Base-by-base conservation (phyloP, 2,329 filamentous ascomycete genomes). In the Xylariaceae sp. region DNA sequence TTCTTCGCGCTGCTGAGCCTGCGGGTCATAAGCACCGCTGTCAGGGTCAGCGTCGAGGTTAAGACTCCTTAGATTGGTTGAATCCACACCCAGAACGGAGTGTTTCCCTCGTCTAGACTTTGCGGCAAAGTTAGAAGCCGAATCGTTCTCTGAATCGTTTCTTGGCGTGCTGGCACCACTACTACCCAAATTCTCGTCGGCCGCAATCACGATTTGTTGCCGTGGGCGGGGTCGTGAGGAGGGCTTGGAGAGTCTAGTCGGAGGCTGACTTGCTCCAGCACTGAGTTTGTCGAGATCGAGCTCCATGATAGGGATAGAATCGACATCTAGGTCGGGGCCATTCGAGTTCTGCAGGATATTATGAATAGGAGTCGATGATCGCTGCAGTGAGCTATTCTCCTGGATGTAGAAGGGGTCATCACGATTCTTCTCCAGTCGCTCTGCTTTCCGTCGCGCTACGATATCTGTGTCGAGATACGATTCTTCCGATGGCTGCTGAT, bases 391-490 rank as follows among this genome's bases (percentile, higher is more conserved):
- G 29, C 69, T 69, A 6, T 70, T 67, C 20, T 74, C 74, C 27
- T 68, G 71, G 59, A 98, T 97, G 62, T 98, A 98, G 65, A 95
- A 98, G 1, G 93, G 93, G 59, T 98, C 93, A 61, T 97, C 92
- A 55, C 80, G 86, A 64, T 95, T 88, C 45, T 89, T 80, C 62
- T 95, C 90, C 45, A 77, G 70, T 10, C 91, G 79, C 61, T 95
- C 88, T 4, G 84, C 81, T 56, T 84, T 87, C 51, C 87, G 79
- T 51, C 83, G 77, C 4, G 87, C 86, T 34, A 88, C 64, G 37
- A 88, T 88, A 56, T 89, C 85, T 1, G 84, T 73, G 50, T 92
- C 86, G 2, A 86, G 67, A 54, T 85, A 86, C 37, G 73, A 77
- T 23, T 91, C 82, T 44, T 84, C 76, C 14, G 69, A 71, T 0